Evolutionary conservation across 2,329 filamentous ascomycete genomes (phyloP).

Genomic region (Pyricularia sp.): DNA sequence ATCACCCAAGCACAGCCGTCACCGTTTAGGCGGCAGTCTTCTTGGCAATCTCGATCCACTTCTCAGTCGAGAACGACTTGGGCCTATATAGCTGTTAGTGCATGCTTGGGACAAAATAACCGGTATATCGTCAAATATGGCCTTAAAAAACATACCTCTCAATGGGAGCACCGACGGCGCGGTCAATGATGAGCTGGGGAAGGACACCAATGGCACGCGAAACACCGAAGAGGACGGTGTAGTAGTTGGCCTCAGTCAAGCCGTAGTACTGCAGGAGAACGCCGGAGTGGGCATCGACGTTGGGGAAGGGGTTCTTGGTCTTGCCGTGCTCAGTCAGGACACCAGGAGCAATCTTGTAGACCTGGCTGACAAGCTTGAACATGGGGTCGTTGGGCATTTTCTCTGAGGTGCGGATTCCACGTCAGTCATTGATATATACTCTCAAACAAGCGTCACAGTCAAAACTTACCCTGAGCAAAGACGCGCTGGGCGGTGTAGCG

Average conservation of each 20-base stretch:
- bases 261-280: slow-evolving; percentile 99
- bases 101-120: not conserved
- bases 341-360: slow-evolving; percentile 98
- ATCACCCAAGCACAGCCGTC: not conserved
- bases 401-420: slow-evolving; percentile 24
- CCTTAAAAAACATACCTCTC: slow-evolving; percentile 46
- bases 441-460: not conserved
- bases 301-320: slow-evolving; percentile 99
- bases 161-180: slow-evolving; percentile 89
- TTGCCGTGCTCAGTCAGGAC: slow-evolving; percentile 99
- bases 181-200: slow-evolving; percentile 98
- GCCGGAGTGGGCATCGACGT: slow-evolving; percentile 97
- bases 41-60: slow-evolving; percentile 87
- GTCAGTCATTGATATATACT: slow-evolving; percentile 14
- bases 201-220: slow-evolving; percentile 96
- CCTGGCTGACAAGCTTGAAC: slow-evolving; percentile 99
- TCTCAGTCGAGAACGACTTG: slow-evolving; percentile 97
- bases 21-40: slow-evolving; percentile 55
- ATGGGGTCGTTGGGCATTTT: slow-evolving; percentile 94
- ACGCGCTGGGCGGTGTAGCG: slow-evolving; percentile 97
- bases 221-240: slow-evolving; percentile 99
- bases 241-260: slow-evolving; percentile 97
- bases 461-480: slow-evolving; percentile 57
- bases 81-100: slow-evolving; percentile 31
- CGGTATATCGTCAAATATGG: not conserved